These are phyloP conservation scores for Penicillium paxilli DNA, from an alignment of 495 filamentous ascomycete genomes.

Conservation along the genomic window DNA sequence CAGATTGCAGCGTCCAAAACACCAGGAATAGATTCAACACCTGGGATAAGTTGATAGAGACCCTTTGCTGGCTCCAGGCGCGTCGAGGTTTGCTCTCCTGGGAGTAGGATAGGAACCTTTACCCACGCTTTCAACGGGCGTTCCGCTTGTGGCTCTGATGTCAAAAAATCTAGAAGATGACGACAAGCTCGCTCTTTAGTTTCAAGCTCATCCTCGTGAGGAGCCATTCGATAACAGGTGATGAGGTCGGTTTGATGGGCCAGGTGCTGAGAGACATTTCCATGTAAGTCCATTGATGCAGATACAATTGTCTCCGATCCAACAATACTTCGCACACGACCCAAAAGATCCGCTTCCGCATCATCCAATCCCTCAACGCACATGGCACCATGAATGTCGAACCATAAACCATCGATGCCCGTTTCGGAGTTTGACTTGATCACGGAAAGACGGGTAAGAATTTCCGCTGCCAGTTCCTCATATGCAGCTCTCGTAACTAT, in stretches of 20 bases:
- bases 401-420: slow-evolving; percentile 53
- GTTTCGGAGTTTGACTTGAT: slow-evolving; percentile 27
- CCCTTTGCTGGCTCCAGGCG: slow-evolving; percentile 54
- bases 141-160: background rate
- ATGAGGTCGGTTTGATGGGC: slow-evolving; percentile 53
- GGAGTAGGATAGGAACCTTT: slow-evolving; percentile 53
- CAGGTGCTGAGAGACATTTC: slow-evolving; percentile 54
- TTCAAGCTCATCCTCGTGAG: slow-evolving; percentile 51
- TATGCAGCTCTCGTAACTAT: slow-evolving; percentile 48
- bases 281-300: slow-evolving; percentile 59
- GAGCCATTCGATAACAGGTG: slow-evolving; percentile 58
- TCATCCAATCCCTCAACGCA: slow-evolving; percentile 54
- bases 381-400: slow-evolving; percentile 62
- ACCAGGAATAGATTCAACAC: slow-evolving; percentile 38
- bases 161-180: slow-evolving; percentile 53
- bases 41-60: slow-evolving; percentile 51
- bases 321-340: slow-evolving; percentile 45
- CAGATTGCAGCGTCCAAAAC: slow-evolving; percentile 57
- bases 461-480: slow-evolving; percentile 48
- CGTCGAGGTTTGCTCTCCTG: slow-evolving; percentile 60
- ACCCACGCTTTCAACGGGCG: slow-evolving; percentile 58
- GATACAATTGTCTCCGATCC: slow-evolving; percentile 52
- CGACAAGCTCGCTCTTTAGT: slow-evolving; percentile 57
- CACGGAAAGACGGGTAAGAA: slow-evolving; percentile 39
- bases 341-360: slow-evolving; percentile 51